Evolutionary conservation across 176 grass and related monocot species (phyloP), one percentile per base, ranked within the genome.

Genomic region (Aechmea fasciata): DNA sequence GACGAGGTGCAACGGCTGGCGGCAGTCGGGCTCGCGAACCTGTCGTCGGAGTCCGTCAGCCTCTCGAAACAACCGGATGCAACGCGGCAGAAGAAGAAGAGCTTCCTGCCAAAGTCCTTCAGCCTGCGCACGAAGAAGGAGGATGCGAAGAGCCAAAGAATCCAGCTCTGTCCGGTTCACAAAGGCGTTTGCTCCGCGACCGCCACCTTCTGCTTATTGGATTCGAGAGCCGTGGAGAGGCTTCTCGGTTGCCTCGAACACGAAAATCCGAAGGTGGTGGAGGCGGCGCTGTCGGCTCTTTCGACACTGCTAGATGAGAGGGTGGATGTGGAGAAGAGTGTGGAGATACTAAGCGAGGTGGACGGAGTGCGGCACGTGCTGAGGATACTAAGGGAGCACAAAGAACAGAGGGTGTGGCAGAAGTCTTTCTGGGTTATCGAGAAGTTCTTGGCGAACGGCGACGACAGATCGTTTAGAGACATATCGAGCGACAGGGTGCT

Each of bases 351-450:
- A 48, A 13, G 79, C 0, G 77, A 90, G 75, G 73, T 74, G 2
- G 87, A 90, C 48, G 80, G 82, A 2, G 47, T 73, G 23, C 78
- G 84, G 33, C 69, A 79, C 49, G 79, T 99, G 18, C 68, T 99
- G 50, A 71, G 80, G 1, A 82, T 52, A 15, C 69, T 93, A 13
- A 84, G 87, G 67, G 82, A 88, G 82, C 90, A 88, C 80, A 87
- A 79, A 4, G 65, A 85, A 2, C 65, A 73, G 4, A 25, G 19
- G 20, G 67, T 90, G 68, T 64, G 80, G 52, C 79, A 82, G 75
- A 77, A 82, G 75, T 78, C 82, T 63, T 90, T 99, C 69, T 99
- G 90, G 95, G 73, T 80, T 52, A 70, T 99, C 49, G 90, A 99
- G 64, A 83, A 73, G 75, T 90, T 91, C 66, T 70, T 99, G 25